Conservation (phyloP, 2,329 filamentous ascomycete species). For the Colletotrichum horii region DNA sequence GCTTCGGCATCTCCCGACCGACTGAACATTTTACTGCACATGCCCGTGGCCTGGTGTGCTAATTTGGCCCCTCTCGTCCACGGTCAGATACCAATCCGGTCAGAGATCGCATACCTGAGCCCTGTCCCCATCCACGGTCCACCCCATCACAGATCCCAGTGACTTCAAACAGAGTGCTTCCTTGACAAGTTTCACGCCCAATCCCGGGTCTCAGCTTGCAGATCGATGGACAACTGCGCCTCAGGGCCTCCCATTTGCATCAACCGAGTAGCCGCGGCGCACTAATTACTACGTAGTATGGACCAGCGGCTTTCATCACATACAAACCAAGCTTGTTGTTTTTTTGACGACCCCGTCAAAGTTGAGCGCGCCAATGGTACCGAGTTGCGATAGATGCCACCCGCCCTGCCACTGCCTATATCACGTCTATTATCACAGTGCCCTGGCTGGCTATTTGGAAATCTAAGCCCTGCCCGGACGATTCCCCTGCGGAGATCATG, state of each 20-base stretch:
- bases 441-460: slow-evolving; percentile 18
- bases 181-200: slow-evolving; percentile 43
- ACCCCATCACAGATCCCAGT: slow-evolving; percentile 20
- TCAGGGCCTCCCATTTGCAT: slow-evolving; percentile 23
- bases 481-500: slow-evolving; percentile 42
- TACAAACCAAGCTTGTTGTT: not conserved
- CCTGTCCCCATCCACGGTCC: slow-evolving; percentile 18
- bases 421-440: slow-evolving; percentile 3
- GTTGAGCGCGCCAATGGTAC: not conserved
- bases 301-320: not conserved
- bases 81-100: slow-evolving; percentile 36
- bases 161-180: slow-evolving; percentile 26
- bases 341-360: not conserved
- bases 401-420: slow-evolving; percentile 5
- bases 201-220: slow-evolving; percentile 45
- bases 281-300: not conserved
- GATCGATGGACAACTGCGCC: slow-evolving; percentile 40
- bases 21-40: slow-evolving; percentile 18
- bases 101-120: slow-evolving; percentile 30
- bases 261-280: slow-evolving; percentile 1
- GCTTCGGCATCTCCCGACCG: slow-evolving; percentile 20
- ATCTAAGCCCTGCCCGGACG: slow-evolving; percentile 29
- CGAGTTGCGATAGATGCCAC: slow-evolving; percentile 6
- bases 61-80: slow-evolving; percentile 9
- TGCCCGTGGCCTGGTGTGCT: slow-evolving; percentile 11